These are phyloP conservation scores for Leishmania braziliensis DNA, from an alignment of 208 protist species.

Conservation along the genomic window DNA sequence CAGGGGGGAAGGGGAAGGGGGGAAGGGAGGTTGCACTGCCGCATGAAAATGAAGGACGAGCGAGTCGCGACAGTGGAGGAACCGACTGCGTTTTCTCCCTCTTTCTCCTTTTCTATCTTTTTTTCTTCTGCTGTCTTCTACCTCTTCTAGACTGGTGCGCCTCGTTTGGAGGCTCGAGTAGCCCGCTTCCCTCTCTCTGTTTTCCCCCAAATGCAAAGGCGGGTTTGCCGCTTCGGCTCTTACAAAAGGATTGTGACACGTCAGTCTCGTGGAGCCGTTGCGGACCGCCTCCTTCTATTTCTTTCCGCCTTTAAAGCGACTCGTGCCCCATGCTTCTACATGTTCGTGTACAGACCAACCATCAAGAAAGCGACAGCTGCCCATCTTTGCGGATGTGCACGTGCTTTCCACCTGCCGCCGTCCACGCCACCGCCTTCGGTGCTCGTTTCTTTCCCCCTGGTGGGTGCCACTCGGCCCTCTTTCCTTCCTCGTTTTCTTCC, in stretches of 20 bases:
- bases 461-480: background rate
- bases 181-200: background rate
- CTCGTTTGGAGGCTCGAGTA: background rate
- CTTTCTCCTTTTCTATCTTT: background rate
- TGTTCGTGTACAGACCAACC: background rate
- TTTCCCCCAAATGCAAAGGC: background rate
- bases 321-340: background rate
- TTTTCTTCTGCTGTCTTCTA: background rate
- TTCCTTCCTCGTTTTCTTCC: background rate
- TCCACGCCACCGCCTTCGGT: background rate
- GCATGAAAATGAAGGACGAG: background rate
- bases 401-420: background rate
- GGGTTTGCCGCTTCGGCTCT: background rate
- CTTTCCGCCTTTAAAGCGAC: background rate
- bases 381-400: background rate
- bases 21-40: background rate
- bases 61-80: background rate
- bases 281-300: background rate
- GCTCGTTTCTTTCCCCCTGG: background rate
- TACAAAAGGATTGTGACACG: too few species aligned
- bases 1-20: background rate
- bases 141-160: background rate
- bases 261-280: background rate
- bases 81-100: background rate
- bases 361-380: background rate